These are phyloP conservation scores for Capniomyces stellatus DNA, from an alignment of 371 early-diverging fungal genomes.

Conservation along the genomic window DNA sequence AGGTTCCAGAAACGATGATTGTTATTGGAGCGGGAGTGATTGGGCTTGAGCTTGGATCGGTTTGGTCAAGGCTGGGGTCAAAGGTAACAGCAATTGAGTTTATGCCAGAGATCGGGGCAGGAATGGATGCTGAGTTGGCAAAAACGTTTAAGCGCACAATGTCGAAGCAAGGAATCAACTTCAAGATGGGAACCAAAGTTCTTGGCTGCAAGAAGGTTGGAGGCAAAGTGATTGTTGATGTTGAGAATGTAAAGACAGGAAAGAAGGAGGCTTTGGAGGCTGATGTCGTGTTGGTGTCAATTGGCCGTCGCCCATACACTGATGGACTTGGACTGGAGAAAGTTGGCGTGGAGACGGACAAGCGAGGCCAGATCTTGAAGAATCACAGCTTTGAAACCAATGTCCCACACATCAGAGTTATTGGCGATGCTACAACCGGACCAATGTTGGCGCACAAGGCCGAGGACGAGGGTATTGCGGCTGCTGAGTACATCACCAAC, in stretches of 20 bases:
- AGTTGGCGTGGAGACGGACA: slow-evolving; percentile 71
- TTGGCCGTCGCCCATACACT: slow-evolving; percentile 92
- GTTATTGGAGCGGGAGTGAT: slow-evolving; percentile 98
- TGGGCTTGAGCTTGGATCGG: slow-evolving; percentile 95
- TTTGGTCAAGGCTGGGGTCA: slow-evolving; percentile 89
- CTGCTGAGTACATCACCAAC: slow-evolving; percentile 76
- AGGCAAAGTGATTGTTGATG: slow-evolving; percentile 73
- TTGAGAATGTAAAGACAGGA: slow-evolving; percentile 78
- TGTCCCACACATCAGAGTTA: slow-evolving; percentile 75
- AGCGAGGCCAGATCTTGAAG: slow-evolving; percentile 79
- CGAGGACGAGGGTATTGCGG: slow-evolving; percentile 95
- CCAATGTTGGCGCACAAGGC: slow-evolving; percentile 99
- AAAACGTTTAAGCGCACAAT: slow-evolving; percentile 81
- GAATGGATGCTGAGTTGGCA: slow-evolving; percentile 91
- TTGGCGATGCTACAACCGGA: slow-evolving; percentile 92
- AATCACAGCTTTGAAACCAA: slow-evolving; percentile 71
- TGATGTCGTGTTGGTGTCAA: slow-evolving; percentile 82
- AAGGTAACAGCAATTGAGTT: slow-evolving; percentile 95
- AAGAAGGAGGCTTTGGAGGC: slow-evolving; percentile 63
- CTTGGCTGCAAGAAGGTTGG: slow-evolving; percentile 59
- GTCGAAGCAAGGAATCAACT: slow-evolving; percentile 91
- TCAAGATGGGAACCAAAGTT: slow-evolving; percentile 95
- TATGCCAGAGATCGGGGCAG: slow-evolving; percentile 83
- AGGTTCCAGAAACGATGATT: slow-evolving; percentile 93
- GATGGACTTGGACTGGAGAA: slow-evolving; percentile 79